Base-by-base conservation (phyloP, 1,284 basidiomycete species). In the Pseudozyma hubeiensis region DNA sequence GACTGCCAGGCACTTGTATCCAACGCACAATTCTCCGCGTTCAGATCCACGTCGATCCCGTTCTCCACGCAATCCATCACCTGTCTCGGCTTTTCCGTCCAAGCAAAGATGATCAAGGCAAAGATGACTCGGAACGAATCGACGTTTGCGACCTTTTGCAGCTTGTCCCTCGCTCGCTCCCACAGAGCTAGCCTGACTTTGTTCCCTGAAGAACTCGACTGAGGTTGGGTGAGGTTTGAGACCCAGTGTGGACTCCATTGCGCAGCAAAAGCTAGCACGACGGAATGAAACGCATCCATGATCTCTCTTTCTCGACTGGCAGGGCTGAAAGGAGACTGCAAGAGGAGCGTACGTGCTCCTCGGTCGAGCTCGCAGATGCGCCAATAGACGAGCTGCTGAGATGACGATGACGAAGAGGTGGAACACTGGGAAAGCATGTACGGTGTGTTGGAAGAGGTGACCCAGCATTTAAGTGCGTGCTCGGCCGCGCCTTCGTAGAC, bases 81-180 rank as follows among this genome's bases (percentile, higher is more conserved):
- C 49, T 68, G 59, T 4, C 54, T 31, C 29, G 65, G 65, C 54
- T 68, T 62, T 37, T 68, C 59, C 16, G 65, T 68, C 65, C 65
- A 68, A 14, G 65, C 65, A 46, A 68, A 68, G 35, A 62, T 47
- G 55, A 68, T 63, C 29, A 68, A 43, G 16, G 59, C 53, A 57
- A 68, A 68, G 33, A 68, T 68, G 48, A 68, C 65, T 31, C 65
- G 65, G 59, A 68, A 68, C 5, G 65, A 68, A 41, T 62, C 59
- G 45, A 68, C 35, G 41, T 54, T 51, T 19, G 55, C 59, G 4
- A 68, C 65, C 19, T 43, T 48, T 43, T 68, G 65, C 31, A 68
- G 55, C 52, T 58, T 62, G 16, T 62, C 59, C 14, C 55, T 39
- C 7, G 65, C 65, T 13, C 60, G 35, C 17, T 62, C 51, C 65